phyloP scores from a whole-genome alignment of 352 stramenopile species.

The Globisporangium viniferum region DNA sequence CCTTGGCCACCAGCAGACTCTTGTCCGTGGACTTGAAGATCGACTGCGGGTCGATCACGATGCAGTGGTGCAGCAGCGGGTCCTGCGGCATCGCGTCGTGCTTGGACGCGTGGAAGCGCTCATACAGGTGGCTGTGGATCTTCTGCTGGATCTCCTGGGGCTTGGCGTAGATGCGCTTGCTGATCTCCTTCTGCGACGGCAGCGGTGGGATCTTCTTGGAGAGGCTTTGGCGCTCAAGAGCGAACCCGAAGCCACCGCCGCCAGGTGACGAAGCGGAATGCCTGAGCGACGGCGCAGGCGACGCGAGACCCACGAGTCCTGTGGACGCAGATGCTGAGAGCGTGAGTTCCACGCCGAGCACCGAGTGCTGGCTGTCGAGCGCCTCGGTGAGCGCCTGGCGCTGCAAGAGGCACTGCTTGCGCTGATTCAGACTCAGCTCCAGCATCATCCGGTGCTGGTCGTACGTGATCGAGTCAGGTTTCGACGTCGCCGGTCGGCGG shows the following conservation, averaged over 20 bases:
- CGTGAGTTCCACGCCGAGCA: slow-evolving; percentile 51
- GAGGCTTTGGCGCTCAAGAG: slow-evolving; percentile 19
- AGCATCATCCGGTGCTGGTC: slow-evolving; percentile 64
- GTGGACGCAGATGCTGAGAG: slow-evolving; percentile 7
- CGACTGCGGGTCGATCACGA: slow-evolving; percentile 51
- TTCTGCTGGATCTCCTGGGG: slow-evolving; percentile 63
- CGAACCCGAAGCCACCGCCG: slow-evolving; percentile 9
- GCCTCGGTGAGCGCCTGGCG: slow-evolving; percentile 39
- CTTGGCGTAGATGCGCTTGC: slow-evolving; percentile 55
- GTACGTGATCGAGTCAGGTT: slow-evolving; percentile 51
- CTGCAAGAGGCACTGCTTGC: slow-evolving; percentile 54
- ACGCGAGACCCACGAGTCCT: slow-evolving; percentile 8
- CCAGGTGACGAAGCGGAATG: slow-evolving; percentile 9
- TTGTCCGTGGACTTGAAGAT: slow-evolving; percentile 30
- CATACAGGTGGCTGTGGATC: slow-evolving; percentile 64
- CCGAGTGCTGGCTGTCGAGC: slow-evolving; percentile 48
- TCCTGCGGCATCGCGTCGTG: slow-evolving; percentile 53
- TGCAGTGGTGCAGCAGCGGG: slow-evolving; percentile 57
- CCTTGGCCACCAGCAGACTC: slow-evolving; percentile 48
- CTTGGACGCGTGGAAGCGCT: slow-evolving; percentile 33
- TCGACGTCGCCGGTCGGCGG: slow-evolving; percentile 27
- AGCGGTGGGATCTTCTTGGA: slow-evolving; percentile 48
- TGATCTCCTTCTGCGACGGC: slow-evolving; percentile 58
- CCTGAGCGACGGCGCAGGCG: slow-evolving; percentile 3
- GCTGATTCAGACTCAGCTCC: slow-evolving; percentile 66